phyloP scores from a whole-genome alignment of 352 stramenopile species.

The Lagenidium giganteum region DNA sequence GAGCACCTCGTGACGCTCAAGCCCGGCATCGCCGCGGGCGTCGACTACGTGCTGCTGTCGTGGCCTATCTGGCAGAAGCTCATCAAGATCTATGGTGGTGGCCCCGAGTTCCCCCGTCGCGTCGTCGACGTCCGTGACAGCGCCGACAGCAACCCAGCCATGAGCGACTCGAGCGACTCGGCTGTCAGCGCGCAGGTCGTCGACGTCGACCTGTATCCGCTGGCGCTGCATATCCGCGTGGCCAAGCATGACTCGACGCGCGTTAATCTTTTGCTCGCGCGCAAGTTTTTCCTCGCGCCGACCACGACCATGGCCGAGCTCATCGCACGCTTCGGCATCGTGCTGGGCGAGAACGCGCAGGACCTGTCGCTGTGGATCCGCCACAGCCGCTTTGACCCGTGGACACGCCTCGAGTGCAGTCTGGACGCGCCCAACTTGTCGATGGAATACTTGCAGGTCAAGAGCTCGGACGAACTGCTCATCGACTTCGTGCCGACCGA shows the following conservation, averaged over 20 bases:
- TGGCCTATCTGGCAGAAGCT: conserved; percentile 44
- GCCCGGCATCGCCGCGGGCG: conserved; percentile 19
- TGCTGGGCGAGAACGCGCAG: conserved; percentile 41
- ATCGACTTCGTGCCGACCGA: conserved; percentile 53
- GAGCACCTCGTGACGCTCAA: conserved; percentile 34
- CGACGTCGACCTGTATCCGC: conserved; percentile 50
- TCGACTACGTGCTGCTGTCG: conserved; percentile 46
- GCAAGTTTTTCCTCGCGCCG: conserved; percentile 32
- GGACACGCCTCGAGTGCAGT: conserved; percentile 51
- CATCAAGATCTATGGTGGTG: conserved; percentile 44
- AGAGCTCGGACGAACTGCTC: conserved; percentile 51
- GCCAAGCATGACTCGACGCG: conserved; percentile 47
- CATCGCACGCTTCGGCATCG: conserved; percentile 43
- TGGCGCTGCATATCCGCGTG: conserved; percentile 48
- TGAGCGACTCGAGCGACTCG: too few relatives aligned
- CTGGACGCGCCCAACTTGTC: conserved; percentile 34
- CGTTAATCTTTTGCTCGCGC: conserved; percentile 53
- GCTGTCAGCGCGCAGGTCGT: too few relatives aligned
- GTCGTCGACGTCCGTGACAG: conserved; percentile 18
- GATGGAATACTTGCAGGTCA: conserved; percentile 33
- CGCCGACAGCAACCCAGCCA: conserved; percentile 5
- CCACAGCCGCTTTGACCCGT: conserved; percentile 45
- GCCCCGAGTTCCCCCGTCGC: conserved; percentile 47
- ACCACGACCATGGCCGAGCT: conserved; percentile 50
- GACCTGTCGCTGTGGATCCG: conserved; percentile 65